Evolutionary conservation across 352 stramenopile species (phyloP), one percentile per base, ranked within the genome.

Genomic region (Phytophthora rubi): DNA sequence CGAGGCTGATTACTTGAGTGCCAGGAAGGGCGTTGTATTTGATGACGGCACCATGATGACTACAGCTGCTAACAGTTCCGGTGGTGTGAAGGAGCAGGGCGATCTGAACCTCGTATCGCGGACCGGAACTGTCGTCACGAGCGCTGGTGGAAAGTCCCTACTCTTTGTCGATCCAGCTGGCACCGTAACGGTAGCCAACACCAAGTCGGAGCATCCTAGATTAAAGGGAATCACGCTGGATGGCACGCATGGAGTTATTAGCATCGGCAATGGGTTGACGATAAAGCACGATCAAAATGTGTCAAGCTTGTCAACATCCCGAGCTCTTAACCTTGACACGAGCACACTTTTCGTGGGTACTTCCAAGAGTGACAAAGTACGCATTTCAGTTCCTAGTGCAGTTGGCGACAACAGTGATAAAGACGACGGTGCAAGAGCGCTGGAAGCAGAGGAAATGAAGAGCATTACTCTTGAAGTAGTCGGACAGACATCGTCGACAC

Each of bases 11-110:
- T 92, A 90, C 59, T 52, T 95, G 1, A 85, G 86, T 47, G 83
- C 83, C 15, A 64, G 56, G 45, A 88, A 90, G 59, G 82, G 79
- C 0, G 57, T 95, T 32, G 70, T 94, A 7, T 95, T 94, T 62
- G 70, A 85, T 8, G 88, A 95, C 53, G 88, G 85, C 1, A 90
- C 85, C 1, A 71, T 88, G 23, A 95, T 94, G 88, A 94, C 88
- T 5, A 93, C 86, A 5, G 88, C 88, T 9, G 86, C 85, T 6
- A 91, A 92, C 42, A 81, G 87, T 53, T 90, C 85, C 7, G 86
- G 86, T n/a, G 84, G 88, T 7, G 74, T 93, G n/a, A 91, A 88
- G 49, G 83, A 92, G 58, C 69, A 84, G 7, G 86, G 88, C 1
- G 86, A 93, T 39, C 53, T 95, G 28, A 95, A 95, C 55, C 63